Base-by-base conservation (phyloP, 1,284 basidiomycete species). In the Agroathelia rolfsii region DNA sequence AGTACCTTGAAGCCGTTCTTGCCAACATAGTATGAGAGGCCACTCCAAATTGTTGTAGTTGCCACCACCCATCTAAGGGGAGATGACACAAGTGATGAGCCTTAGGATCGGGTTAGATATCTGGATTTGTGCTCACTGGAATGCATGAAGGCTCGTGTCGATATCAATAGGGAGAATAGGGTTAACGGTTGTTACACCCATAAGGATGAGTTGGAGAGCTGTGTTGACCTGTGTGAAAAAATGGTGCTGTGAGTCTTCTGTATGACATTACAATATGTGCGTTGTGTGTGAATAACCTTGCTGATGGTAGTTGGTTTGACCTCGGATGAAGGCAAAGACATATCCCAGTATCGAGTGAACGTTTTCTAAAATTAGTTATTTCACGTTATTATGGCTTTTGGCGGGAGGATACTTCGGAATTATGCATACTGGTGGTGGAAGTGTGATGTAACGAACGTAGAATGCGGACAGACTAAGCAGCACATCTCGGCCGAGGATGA, bases 301-400 rank as follows among this genome's bases (percentile, higher is more conserved):
- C 86, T 92, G 34, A 94, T 90, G 25, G 59, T 60, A 4, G 93
- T 96, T 0, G 93, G 93, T 17, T 75, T 74, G 5, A 97, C 90
- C 54, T 94, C 89, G 1, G 89, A 94, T 1, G 88, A 92, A 1
- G 94, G 92, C 39, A 97, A 77, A 9, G 84, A 84, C 39, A 94
- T 87, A 53, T 97, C 88, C 80, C 90, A 97, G 56, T 97, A 98
- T 23, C 94, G 72, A 28, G 63, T 53, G 48, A 89, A 78, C 0
- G 92, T 96, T 79, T 94, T 93, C 86, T 92, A 47, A 8, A 23
- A 29, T 23, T 14, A 36, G 17, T 40, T 34, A n/a, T n/a, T n/a
- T n/a, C n/a, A n/a, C n/a, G n/a, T n/a, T n/a, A 35, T 8, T 32
- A 18, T 18, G 25, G 12, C 26, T 12, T 20, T 18, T 18, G n/a